phyloP scores from a whole-genome alignment of 139 green algal species.

The Picochlorum costavermella region DNA sequence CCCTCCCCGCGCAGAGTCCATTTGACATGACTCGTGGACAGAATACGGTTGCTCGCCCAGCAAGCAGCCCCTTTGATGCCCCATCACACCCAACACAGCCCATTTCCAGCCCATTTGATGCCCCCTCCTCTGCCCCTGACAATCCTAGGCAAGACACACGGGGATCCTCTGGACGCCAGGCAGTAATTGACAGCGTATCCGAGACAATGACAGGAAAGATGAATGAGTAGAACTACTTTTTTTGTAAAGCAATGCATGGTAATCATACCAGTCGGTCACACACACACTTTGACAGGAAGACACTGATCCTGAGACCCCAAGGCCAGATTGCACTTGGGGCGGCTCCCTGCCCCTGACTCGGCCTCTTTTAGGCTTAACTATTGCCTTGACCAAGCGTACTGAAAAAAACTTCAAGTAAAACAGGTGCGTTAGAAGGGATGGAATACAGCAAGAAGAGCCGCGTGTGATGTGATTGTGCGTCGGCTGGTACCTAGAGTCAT shows the following conservation, averaged over 20 bases:
- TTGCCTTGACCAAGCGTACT: not conserved
- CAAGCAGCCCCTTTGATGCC: slow-evolving; percentile 1
- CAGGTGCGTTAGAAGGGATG: too few species aligned
- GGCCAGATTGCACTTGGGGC: too few species aligned
- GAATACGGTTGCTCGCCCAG: slow-evolving; percentile 1
- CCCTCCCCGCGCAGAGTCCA: not conserved
- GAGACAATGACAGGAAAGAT: not conserved
- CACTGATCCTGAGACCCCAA: too few species aligned
- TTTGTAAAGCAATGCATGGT: too few species aligned
- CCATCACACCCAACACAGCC: not conserved
- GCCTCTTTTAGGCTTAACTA: slow-evolving; percentile 4
- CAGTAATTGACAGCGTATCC: slow-evolving; percentile 10
- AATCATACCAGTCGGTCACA: too few species aligned
- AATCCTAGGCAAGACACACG: not conserved
- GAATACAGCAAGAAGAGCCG: too few species aligned
- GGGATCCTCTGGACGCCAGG: not conserved
- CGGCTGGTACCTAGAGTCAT: too few species aligned
- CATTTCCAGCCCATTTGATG: not conserved
- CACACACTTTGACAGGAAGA: too few species aligned
- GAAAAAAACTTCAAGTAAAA: not conserved
- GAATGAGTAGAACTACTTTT: not conserved
- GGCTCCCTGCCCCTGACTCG: not conserved
- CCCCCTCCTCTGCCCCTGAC: not conserved
- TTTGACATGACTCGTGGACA: slow-evolving; percentile 2
- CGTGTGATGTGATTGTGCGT: too few species aligned